Evolutionary conservation across 1,139 yeast species (phyloP).

Genomic region (Geotrichum phurueaensis): DNA sequence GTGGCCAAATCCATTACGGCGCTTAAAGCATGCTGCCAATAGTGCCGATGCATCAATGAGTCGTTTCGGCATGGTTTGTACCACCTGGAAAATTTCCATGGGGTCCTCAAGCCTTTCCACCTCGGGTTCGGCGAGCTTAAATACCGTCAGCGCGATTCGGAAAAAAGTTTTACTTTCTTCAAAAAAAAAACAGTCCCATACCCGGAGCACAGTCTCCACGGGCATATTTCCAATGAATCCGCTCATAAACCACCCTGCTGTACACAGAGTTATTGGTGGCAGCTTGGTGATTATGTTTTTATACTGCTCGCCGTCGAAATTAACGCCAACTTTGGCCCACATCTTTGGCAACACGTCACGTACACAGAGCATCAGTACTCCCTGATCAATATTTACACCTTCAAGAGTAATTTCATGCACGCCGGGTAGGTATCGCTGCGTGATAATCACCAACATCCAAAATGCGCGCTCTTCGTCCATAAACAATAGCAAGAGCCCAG

Average conservation of each 20-base stretch:
- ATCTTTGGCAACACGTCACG: constrained; percentile 77
- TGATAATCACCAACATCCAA: constrained; percentile 92
- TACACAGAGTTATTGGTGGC: constrained; percentile 88
- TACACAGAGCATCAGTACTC: constrained; percentile 81
- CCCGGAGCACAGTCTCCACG: constrained; percentile 74
- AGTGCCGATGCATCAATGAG: constrained; percentile 64
- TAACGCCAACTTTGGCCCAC: constrained; percentile 53
- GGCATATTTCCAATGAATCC: constrained; percentile 84
- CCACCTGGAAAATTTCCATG: constrained; percentile 78
- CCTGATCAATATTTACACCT: constrained; percentile 94
- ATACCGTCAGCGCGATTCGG: constrained; percentile 72
- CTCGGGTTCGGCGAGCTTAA: constrained; percentile 68
- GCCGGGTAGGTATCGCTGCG: constrained; percentile 81
- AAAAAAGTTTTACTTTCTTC: constrained; percentile 87
- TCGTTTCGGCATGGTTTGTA: constrained; percentile 76
- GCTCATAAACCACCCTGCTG: constrained; percentile 98
- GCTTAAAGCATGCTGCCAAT: constrained; percentile 68
- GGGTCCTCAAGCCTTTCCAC: constrained; percentile 49
- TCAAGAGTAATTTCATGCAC: constrained; percentile 86
- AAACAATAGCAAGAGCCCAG: constrained; percentile 75
- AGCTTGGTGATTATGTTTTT: constrained; percentile 60
- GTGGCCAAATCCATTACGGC: constrained; percentile 67
- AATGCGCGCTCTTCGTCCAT: constrained; percentile 85
- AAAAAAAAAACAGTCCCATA: constrained; percentile 93
- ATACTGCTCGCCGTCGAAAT: constrained; percentile 39